phyloP scores from a whole-genome alignment of 441 rosid genomes.

The Euphorbia celastroides region DNA sequence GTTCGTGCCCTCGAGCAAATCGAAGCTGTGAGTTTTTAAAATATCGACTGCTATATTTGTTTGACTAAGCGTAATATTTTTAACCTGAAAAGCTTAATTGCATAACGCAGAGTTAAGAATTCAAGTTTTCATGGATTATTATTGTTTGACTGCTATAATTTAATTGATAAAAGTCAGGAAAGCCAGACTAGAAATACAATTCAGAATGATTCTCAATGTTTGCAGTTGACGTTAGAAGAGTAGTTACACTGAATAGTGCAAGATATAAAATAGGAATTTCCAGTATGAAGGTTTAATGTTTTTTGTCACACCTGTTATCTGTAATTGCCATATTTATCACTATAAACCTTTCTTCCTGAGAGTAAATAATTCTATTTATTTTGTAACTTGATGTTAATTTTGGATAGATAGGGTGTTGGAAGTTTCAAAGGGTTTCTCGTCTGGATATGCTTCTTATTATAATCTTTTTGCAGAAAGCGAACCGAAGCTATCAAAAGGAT shows the following conservation, averaged over 20 bases:
- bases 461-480: slow-evolving; percentile 60
- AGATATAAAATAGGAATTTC: not conserved
- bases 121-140: not conserved
- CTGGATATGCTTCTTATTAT: not conserved
- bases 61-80: not conserved
- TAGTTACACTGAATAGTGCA: not conserved
- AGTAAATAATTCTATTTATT: not conserved
- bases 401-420: not conserved
- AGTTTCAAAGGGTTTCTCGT: not conserved
- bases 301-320: not conserved
- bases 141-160: not conserved
- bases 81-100: not conserved
- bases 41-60: no score
- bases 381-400: not conserved
- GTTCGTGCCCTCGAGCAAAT: slow-evolving; percentile 69
- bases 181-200: not conserved
- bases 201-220: not conserved
- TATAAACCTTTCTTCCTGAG: not conserved
- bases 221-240: not conserved
- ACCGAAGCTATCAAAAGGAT: slow-evolving; percentile 88
- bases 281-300: not conserved
- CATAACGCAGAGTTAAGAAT: not conserved
- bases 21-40: slow-evolving; percentile 59
- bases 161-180: not conserved
- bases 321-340: not conserved